Evolutionary conservation across 441 rosid species (phyloP), one percentile per base, ranked within the genome.

Genomic region (Flueggea neowawraea): DNA sequence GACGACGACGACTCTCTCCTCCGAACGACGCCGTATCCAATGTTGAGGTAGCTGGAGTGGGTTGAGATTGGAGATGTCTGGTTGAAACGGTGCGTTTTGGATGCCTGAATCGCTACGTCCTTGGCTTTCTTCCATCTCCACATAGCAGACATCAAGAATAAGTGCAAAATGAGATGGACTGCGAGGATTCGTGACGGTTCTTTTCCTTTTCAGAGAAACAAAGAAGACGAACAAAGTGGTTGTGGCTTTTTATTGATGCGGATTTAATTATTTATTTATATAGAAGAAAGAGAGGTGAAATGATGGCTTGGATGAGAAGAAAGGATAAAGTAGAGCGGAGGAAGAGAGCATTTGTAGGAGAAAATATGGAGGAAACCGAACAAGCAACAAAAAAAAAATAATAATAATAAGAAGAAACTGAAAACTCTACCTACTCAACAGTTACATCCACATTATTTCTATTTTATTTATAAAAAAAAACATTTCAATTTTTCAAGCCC

Each of bases 71-170:
- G 45, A 2, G 73, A 52, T 7, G 45, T 36, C 17, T 55, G 68
- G 7, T 49, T 22, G n/a, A 43, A 47, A 52, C 67, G 69, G 63
- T 62, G 45, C 28, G 70, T 53, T 54, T 10, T 22, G 28, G 28
- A 22, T 57, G 12, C 62, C 12, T n/a, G 67, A 52, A 0, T 64
- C 17, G 10, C 57, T 60, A 16, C 80, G 43, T 75, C 75, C 69
- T 69, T 83, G 50, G 81, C 73, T 70, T 63, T 77, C 80, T 74
- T 75, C 89, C 94, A 91, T 84, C 89, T 72, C 90, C 84, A 85
- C 61, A 85, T 78, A 82, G 79, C 28, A 22, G 28, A 22, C 28
- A 22, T 22, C 28, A 22, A 22, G 28, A 22, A 22, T 2, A 22
- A 22, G 28, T 22, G 28, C 28, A 22, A 22, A 22, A 22, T 2